Evolutionary conservation across 2,329 filamentous ascomycete species (phyloP), one percentile per base, ranked within the genome.

Genomic region (Coniochaeta pulveracea): DNA sequence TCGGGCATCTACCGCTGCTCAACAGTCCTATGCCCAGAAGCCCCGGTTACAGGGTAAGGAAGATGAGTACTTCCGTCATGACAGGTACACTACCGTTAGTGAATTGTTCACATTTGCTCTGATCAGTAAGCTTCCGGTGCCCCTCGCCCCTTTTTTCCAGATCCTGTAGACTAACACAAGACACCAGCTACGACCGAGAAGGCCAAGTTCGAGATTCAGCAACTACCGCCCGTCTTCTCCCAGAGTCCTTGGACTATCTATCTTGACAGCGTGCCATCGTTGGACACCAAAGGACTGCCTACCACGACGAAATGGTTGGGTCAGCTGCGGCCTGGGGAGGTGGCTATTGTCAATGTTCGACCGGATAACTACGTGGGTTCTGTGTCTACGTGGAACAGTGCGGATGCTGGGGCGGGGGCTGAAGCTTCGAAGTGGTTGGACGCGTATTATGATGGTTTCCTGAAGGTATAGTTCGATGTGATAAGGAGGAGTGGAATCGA

Each of bases 351-450:
- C 26, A 77, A 80, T 44, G 75, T 85, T 2, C 66, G 80, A 5
- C 80, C 80, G 0, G 80, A 85, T 51, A 80, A 80, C 10, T 85
- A 85, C 49, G 72, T 85, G 5, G 80, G 80, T 2, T 72, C 66
- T n/a, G 54, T 82, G 15, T 58, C 64, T 27, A 56, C 63, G 25
- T 70, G 66, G 65, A 64, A 69, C 46, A 60, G 63, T 21, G 60
- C 57, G 41, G 47, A 64, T 16, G 65, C 67, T 34, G 64, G 64
- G 25, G 54, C 66, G 5, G 69, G 68, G 26, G 50, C 61, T 23
- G 58, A 64, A 28, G 69, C 69, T 7, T 69, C 69, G 17, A 56
- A 52, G 38, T 73, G 69, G 69, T 52, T 73, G 16, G 67, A 72
- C 43, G 47, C 51, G 11, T 74, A 73, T 45, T 73, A 70, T 42